phyloP scores from a whole-genome alignment of 768 basidiomycete genomes.

The Lactarius evosmus region DNA sequence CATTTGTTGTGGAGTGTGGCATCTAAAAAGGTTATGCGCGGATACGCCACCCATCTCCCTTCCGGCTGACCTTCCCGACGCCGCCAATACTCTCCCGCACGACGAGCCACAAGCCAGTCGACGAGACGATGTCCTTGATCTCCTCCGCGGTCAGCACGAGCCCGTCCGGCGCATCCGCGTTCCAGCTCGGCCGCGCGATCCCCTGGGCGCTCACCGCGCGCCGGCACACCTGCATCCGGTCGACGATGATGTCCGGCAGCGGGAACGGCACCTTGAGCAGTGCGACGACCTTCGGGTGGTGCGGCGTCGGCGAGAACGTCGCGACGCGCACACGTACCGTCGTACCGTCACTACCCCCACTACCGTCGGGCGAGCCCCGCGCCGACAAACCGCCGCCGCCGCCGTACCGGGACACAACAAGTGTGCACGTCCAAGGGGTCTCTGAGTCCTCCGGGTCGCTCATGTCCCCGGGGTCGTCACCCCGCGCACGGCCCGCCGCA shows the following conservation, averaged over 20 bases:
- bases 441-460: slow-evolving; percentile 96
- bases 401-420: slow-evolving; percentile 54
- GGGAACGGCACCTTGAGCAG: slow-evolving; percentile 90
- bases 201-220: slow-evolving; percentile 43
- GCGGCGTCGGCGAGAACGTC: slow-evolving; percentile 86
- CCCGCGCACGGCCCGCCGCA: slow-evolving; percentile 8
- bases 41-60: slow-evolving; percentile 78
- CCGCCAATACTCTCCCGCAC: slow-evolving; percentile 93
- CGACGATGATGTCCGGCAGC: slow-evolving; percentile 76
- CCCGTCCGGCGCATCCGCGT: slow-evolving; percentile 36
- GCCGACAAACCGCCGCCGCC: slow-evolving; percentile 12
- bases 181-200: slow-evolving; percentile 31
- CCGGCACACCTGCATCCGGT: slow-evolving; percentile 51
- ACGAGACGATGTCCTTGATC: slow-evolving; percentile 88
- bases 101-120: slow-evolving; percentile 86
- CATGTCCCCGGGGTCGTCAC: slow-evolving; percentile 62
- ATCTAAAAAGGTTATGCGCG: slow-evolving; percentile 45
- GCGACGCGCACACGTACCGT: slow-evolving; percentile 61
- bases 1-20: neutral
- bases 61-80: slow-evolving; percentile 72
- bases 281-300: slow-evolving; percentile 92
- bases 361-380: slow-evolving; percentile 18
- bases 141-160: slow-evolving; percentile 81
- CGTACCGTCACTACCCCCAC: neutral
- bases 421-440: slow-evolving; percentile 91